phyloP scores from a whole-genome alignment of 2,329 filamentous ascomycete genomes.

The Sarocladiaceae sp. region DNA sequence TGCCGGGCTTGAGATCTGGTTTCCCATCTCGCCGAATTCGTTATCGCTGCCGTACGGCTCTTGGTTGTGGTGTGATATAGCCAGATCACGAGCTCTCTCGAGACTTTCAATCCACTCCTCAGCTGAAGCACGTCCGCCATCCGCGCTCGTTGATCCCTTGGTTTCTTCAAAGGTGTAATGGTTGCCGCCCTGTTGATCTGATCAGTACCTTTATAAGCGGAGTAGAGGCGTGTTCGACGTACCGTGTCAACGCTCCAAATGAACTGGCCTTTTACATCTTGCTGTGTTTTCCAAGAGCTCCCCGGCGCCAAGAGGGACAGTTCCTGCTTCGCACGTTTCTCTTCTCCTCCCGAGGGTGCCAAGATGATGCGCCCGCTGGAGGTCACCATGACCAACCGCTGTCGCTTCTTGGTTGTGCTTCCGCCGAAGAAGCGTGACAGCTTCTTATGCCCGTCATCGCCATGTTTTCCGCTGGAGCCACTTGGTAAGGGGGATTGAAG shows the following conservation, averaged over 20 bases:
- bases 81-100: constrained; percentile 80
- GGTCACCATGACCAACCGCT: constrained; percentile 90
- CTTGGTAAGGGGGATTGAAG: constrained; percentile 71
- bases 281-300: constrained; percentile 70
- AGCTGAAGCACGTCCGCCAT: constrained; percentile 60
- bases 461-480: constrained; percentile 64
- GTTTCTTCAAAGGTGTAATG: constrained; percentile 91
- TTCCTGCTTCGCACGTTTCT: constrained; percentile 92
- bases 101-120: constrained; percentile 91
- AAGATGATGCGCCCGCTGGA: constrained; percentile 85
- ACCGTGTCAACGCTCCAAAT: constrained; percentile 93
- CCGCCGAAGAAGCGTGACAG: constrained; percentile 91
- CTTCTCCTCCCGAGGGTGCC: constrained; percentile 84
- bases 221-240: constrained; percentile 36
- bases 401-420: constrained; percentile 84
- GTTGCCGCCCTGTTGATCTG: constrained; percentile 64
- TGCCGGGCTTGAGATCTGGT: constrained; percentile 67
- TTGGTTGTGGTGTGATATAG: constrained; percentile 62
- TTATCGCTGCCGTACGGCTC: constrained; percentile 62
- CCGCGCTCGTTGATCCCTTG: constrained; percentile 58
- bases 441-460: constrained; percentile 74
- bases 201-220: constrained; percentile 14
- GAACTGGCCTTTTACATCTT: constrained; percentile 80
- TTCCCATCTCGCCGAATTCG: constrained; percentile 61
- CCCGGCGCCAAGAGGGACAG: constrained; percentile 74